Evolutionary conservation across 2,329 filamentous ascomycete genomes (phyloP).

Genomic region (Cladophialophora immunda): DNA sequence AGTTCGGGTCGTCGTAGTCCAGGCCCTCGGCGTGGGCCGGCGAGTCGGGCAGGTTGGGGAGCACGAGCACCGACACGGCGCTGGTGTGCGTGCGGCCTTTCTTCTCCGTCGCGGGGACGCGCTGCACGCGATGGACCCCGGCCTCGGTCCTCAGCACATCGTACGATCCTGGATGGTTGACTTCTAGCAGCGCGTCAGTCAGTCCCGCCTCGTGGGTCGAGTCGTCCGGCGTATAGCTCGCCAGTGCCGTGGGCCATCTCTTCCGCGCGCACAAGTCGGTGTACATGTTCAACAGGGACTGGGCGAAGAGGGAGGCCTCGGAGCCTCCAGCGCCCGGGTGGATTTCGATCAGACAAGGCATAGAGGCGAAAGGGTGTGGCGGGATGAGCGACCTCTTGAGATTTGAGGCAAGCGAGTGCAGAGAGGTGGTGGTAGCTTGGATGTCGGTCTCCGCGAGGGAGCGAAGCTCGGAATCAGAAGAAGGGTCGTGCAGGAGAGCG

Average conservation of each 20-base stretch:
- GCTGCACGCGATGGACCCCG: constrained; percentile 93
- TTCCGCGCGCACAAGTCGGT: constrained; percentile 75
- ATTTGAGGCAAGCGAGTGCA: constrained; percentile 70
- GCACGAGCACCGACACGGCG: constrained; percentile 88
- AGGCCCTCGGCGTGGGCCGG: constrained; percentile 58
- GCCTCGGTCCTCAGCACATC: constrained; percentile 84
- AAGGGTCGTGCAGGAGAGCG: constrained; percentile 74
- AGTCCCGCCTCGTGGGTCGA: constrained; percentile 66
- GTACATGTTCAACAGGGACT: constrained; percentile 91
- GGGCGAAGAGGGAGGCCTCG: constrained; percentile 90
- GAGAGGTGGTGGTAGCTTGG: constrained; percentile 66
- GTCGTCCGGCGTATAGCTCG: constrained; percentile 84
- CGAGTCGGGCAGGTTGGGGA: constrained; percentile 77
- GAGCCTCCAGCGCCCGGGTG: constrained; percentile 90
- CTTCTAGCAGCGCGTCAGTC: constrained; percentile 86
- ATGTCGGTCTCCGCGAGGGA: constrained; percentile 74
- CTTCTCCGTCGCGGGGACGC: constrained; percentile 88
- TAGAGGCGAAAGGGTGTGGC: constrained; percentile 84
- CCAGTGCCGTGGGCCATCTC: constrained; percentile 70
- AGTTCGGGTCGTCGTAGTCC: constrained; percentile 82
- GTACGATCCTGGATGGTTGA: constrained; percentile 80
- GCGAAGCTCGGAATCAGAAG: constrained; percentile 67
- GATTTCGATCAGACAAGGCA: constrained; percentile 92
- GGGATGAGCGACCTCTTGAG: constrained; percentile 84
- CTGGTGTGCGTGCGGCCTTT: constrained; percentile 94